Conservation (phyloP, 306 rosid species). For the Castanea mollissima region DNA sequence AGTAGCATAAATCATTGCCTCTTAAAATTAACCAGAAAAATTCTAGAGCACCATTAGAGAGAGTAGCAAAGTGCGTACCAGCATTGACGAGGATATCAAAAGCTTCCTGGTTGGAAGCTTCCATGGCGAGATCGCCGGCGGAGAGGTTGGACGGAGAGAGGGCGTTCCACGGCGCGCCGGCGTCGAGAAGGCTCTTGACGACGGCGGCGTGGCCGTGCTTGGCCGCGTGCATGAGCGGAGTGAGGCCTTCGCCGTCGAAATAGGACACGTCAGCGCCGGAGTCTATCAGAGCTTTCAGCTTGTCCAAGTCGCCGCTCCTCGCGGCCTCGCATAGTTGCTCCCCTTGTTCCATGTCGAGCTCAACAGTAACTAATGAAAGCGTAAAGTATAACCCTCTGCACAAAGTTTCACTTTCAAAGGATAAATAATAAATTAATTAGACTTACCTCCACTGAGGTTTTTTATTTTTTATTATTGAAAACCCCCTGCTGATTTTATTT, state of each 20-base stretch:
- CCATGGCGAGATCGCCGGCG: slow-evolving; percentile 77
- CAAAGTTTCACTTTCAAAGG: no score
- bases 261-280: slow-evolving; percentile 63
- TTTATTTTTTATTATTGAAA: not conserved
- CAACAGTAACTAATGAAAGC: not conserved
- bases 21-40: no score
- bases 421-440: not conserved
- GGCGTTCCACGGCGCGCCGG: slow-evolving; percentile 96
- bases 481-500: not conserved
- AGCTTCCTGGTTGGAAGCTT: slow-evolving; percentile 63
- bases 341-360: slow-evolving; percentile 41
- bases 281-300: slow-evolving; percentile 43
- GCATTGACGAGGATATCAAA: slow-evolving; percentile 66
- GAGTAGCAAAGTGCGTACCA: slow-evolving; percentile 33
- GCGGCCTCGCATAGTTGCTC: slow-evolving; percentile 72
- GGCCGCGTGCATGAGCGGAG: slow-evolving; percentile 90
- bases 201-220: slow-evolving; percentile 65
- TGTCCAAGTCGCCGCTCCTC: slow-evolving; percentile 49
- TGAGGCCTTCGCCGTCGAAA: slow-evolving; percentile 69
- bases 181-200: slow-evolving; percentile 55
- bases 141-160: slow-evolving; percentile 76
- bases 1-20: no score
- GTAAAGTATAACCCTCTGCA: slow-evolving; percentile 16
- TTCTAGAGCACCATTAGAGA: no score
- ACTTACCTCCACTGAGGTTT: not conserved